These are phyloP conservation scores for Leccinum uliginosum DNA, from an alignment of 768 basidiomycete genomes.

Conservation along the genomic window DNA sequence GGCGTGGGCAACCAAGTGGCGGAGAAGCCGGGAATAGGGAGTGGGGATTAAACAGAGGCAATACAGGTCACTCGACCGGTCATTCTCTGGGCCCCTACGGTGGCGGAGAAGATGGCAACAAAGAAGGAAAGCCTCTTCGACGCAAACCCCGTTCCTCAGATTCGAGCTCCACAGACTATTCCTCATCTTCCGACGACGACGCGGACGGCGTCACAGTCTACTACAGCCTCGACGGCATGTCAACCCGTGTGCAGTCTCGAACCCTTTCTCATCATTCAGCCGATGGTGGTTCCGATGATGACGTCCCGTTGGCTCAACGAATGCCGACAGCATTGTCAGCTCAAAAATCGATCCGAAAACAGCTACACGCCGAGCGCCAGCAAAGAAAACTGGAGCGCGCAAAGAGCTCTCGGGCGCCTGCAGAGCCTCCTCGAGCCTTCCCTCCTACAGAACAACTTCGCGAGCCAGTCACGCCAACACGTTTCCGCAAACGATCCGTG, in stretches of 20 bases:
- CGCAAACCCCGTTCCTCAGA: slow-evolving; percentile 26
- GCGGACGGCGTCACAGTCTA: slow-evolving; percentile 40
- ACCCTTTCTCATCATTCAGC: slow-evolving; percentile 18
- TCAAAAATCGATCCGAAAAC: slow-evolving; percentile 72
- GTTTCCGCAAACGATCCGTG: slow-evolving; percentile 33
- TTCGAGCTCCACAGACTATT: slow-evolving; percentile 32
- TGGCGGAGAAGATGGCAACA: slow-evolving; percentile 34
- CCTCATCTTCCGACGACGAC: slow-evolving; percentile 42
- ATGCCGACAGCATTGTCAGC: slow-evolving; percentile 82
- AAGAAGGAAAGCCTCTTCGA: slow-evolving; percentile 35
- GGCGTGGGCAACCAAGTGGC: slow-evolving; percentile 16
- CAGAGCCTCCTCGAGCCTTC: slow-evolving; percentile 16
- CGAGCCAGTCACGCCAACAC: slow-evolving; percentile 35
- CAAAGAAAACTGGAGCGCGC: slow-evolving; percentile 49
- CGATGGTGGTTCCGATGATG: slow-evolving; percentile 55
- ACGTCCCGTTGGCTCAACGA: slow-evolving; percentile 76
- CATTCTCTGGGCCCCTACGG: slow-evolving; percentile 19
- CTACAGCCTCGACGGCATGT: slow-evolving; percentile 38
- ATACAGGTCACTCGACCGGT: slow-evolving; percentile 16
- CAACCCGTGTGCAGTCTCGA: slow-evolving; percentile 24
- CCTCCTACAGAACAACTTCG: slow-evolving; percentile 10
- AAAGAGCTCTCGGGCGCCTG: slow-evolving; percentile 21
- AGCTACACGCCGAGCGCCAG: slow-evolving; percentile 66
- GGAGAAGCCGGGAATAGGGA: slow-evolving; percentile 10
- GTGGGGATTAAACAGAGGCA: slow-evolving; percentile 8